Percentiles rank a stretch among this genome's conserved stretches.
Evolutionary conservation across 192 early-diverging fungal species (phyloP).

Genomic region (Lobosporangium transversale): DNA sequence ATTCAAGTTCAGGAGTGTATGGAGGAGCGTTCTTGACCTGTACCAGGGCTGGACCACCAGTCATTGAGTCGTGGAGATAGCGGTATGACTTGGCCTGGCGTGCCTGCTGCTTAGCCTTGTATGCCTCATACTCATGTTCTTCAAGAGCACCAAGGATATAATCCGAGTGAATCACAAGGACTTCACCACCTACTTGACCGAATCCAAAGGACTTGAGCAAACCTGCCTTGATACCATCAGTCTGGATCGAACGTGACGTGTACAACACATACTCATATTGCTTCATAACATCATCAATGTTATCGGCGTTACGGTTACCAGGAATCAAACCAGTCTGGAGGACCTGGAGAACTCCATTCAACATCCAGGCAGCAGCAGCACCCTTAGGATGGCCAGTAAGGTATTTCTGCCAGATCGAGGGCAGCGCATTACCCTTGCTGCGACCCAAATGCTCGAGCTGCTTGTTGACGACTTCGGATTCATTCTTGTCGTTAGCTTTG

Average conservation of each 20-base stretch:
- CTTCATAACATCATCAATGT: slow-evolving; percentile 77
- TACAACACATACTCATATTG: slow-evolving; percentile 86
- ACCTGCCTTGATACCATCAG: slow-evolving; percentile 90
- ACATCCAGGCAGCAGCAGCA: slow-evolving; percentile 96
- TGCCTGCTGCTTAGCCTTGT: slow-evolving; percentile 71
- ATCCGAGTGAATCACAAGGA: slow-evolving; percentile 88
- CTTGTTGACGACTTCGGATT: slow-evolving; percentile 84
- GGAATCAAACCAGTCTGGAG: slow-evolving; percentile 88
- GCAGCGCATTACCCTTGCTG: slow-evolving; percentile 80
- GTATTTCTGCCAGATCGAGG: slow-evolving; percentile 90
- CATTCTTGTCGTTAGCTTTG: slow-evolving; percentile 96
- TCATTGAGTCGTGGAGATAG: slow-evolving; percentile 90
- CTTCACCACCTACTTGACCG: slow-evolving; percentile 93
- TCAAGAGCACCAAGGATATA: slow-evolving; percentile 82
- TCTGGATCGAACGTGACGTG: slow-evolving; percentile 86
- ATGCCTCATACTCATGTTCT: slow-evolving; percentile 73
- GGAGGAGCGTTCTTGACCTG: slow-evolving; percentile 88
- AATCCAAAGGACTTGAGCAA: slow-evolving; percentile 95
- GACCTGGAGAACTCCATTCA: slow-evolving; percentile 90
- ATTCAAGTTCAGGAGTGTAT: slow-evolving; percentile 84
- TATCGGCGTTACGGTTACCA: slow-evolving; percentile 93
- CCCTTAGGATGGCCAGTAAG: slow-evolving; percentile 98
- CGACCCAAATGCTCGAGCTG: slow-evolving; percentile 91
- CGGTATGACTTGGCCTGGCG: slow-evolving; percentile 87
- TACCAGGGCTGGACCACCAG: slow-evolving; percentile 83